Evolutionary conservation across 176 grass and related monocot genomes (phyloP).

Genomic region (Musa beccarii): DNA sequence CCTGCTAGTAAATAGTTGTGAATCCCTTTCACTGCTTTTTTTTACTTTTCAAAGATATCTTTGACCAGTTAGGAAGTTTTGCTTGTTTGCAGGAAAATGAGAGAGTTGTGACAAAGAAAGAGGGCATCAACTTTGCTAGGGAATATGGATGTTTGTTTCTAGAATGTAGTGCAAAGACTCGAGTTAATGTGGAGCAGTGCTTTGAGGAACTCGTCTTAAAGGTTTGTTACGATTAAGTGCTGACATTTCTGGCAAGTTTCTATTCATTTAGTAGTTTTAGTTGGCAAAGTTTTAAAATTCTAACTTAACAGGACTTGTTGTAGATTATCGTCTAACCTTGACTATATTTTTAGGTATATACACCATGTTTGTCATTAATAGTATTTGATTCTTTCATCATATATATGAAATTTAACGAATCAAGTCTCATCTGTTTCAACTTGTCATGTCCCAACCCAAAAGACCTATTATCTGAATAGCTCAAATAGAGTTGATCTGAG

Average conservation of each 20-base stretch:
- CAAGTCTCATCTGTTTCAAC: no score
- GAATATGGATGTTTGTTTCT: constrained; percentile 86
- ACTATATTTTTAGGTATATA: no score
- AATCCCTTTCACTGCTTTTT: background rate
- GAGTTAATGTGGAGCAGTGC: constrained; percentile 84
- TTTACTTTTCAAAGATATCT: background rate
- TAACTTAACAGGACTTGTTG: no score
- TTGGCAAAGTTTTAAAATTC: no score
- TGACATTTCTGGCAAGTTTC: background rate
- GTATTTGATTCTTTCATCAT: no score
- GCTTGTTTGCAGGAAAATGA: constrained; percentile 70
- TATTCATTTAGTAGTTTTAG: background rate
- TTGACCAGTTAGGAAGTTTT: background rate
- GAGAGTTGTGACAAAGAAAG: constrained; percentile 85
- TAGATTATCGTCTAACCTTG: background rate
- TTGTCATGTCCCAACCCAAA: no score
- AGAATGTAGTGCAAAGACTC: constrained; percentile 92
- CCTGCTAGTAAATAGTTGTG: no score
- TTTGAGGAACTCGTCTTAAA: constrained; percentile 92
- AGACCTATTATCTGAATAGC: no score
- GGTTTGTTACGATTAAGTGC: constrained; percentile 19
- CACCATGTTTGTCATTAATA: no score
- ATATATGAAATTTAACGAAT: no score
- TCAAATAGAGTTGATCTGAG: no score
- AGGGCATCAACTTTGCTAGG: constrained; percentile 85